Base-by-base conservation (phyloP, 2,329 filamentous ascomycete genomes). In the Exophiala xenobiotica region DNA sequence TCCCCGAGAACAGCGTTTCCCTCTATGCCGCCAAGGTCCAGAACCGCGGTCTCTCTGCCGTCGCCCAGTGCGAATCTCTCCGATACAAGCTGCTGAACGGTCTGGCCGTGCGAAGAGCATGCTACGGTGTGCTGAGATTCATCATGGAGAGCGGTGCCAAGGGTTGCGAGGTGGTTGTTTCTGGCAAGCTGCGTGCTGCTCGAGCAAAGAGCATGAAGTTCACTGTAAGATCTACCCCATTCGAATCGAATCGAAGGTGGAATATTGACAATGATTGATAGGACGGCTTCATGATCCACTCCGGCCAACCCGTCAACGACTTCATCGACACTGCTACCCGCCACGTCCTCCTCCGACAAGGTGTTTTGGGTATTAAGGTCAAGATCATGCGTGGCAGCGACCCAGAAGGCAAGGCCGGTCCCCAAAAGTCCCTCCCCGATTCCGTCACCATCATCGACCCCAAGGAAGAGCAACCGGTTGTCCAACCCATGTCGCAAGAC, bases 161-260 rank as follows among this genome's bases (percentile, higher is more conserved):
- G 88, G 93, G 93, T 78, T 99, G 93, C 77, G 93, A 99, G 82
- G 93, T 99, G 65, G 93, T 99, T 73, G 93, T 99, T 66, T 96
- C 90, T 67, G 93, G 93, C 77, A 99, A 99, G 87, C 88, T 99
- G 68, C 87, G 93, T 73, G 93, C 93, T 76, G 93, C 93, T 71
- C 90, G 93, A 83, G 93, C 93, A 78, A 99, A 99, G 90, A 90
- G 84, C 81, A 99, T 99, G 93, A 99, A 99, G 87, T 99, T 99
- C 87, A 99, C 93, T 78, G 91, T 85, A 81, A 61, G 79, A 58
- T 45, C 14, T n/a, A n/a, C 29, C n/a, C 38, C 20, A 19, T 41
- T 33, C 6, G 12, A 4, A 42, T 47, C 16, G 14, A 39, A 12
- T 16, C 11, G 2, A 11, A 27, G 19, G 9, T n/a, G 51, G 24